Conservation (phyloP, 208 protist genomes). For the Wallacemonas rigidus region DNA sequence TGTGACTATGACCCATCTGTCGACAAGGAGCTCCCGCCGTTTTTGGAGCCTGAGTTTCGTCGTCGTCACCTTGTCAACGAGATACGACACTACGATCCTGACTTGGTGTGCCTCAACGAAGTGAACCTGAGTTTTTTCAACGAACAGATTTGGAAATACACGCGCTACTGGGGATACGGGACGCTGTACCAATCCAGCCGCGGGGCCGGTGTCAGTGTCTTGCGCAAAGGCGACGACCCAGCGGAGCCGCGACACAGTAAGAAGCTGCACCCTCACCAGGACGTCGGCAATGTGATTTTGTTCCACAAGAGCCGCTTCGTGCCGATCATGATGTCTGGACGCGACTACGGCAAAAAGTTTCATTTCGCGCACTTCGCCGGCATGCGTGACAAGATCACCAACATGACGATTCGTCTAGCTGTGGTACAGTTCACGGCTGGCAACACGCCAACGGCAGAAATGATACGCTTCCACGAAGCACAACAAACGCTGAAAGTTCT, state of each 20-base stretch:
- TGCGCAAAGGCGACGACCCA: constrained; percentile 56
- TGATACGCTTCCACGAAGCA: constrained; percentile 59
- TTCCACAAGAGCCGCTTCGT: constrained; percentile 90
- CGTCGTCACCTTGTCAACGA: constrained; percentile 62
- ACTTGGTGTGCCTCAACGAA: constrained; percentile 82
- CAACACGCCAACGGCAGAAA: constrained; percentile 45
- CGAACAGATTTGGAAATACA: constrained; percentile 60
- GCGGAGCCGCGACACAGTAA: constrained; percentile 30
- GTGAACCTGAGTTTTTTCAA: constrained; percentile 79
- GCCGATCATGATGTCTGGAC: constrained; percentile 75
- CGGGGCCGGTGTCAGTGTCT: constrained; percentile 52
- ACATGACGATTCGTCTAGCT: constrained; percentile 72
- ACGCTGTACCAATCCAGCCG: constrained; percentile 81
- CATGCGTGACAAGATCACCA: constrained; percentile 83
- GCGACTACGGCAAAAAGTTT: constrained; percentile 54
- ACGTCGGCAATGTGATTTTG: constrained; percentile 86
- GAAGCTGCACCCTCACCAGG: constrained; percentile 60
- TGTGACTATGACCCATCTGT: constrained; percentile 51
- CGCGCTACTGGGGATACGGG: constrained; percentile 80
- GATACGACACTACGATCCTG: constrained; percentile 74
- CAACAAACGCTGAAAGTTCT: constrained; percentile 67
- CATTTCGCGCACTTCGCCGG: constrained; percentile 78
- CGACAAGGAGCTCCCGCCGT: constrained; percentile 58
- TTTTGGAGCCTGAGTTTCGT: constrained; percentile 56
- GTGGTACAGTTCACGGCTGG: constrained; percentile 82